Percentiles rank a stretch among this genome's conserved stretches.
These are phyloP conservation scores for Alloteropsis angusta DNA, from an alignment of 202 grass and related monocot species.

Conservation along the genomic window DNA sequence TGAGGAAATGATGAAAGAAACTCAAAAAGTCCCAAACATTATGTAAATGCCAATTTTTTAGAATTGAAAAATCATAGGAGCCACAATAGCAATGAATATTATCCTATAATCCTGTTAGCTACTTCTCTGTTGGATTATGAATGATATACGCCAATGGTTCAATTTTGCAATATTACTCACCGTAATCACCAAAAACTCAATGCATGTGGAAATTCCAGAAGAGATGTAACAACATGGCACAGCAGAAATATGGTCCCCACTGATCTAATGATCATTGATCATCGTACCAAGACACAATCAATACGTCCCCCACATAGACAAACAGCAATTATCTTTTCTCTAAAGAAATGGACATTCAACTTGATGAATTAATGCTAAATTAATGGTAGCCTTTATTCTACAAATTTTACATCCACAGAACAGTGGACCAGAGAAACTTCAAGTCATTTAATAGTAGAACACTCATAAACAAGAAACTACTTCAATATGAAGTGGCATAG, in stretches of 20 bases:
- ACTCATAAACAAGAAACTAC: background rate
- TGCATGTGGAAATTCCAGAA: background rate
- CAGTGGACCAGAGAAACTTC: constrained; percentile 9
- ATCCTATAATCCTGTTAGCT: background rate
- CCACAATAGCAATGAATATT: background rate
- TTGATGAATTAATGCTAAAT: background rate
- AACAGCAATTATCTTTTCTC: background rate
- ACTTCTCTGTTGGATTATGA: background rate
- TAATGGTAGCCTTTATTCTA: background rate
- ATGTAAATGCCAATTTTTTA: background rate
- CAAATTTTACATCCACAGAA: constrained; percentile 14
- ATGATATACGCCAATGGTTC: background rate
- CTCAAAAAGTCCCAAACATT: background rate
- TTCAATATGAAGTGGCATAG: background rate
- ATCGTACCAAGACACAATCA: background rate
- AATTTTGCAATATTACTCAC: background rate
- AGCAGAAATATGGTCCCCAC: constrained; percentile 4
- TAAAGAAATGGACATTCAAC: background rate
- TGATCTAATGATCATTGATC: background rate
- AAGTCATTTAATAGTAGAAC: constrained; percentile 14
- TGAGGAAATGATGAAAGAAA: constrained; percentile 6
- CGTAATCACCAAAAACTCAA: background rate
- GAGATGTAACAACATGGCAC: background rate
- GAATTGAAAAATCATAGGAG: background rate
- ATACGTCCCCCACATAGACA: background rate